Evolutionary conservation across 169 alveolate genomes (phyloP).

Genomic region (Miamiensis avidus): DNA sequence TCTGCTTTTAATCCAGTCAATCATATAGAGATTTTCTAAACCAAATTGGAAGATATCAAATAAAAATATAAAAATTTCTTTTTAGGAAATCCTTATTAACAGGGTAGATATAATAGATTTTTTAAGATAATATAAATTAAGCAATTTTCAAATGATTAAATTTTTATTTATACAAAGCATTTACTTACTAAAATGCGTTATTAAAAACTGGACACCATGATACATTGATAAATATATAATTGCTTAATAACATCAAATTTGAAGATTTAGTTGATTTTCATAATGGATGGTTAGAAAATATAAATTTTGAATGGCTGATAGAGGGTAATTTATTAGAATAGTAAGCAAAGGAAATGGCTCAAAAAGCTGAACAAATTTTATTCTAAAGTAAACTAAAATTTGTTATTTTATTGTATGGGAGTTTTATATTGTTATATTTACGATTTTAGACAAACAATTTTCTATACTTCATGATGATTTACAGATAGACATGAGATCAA

Average conservation of each 20-base stretch:
- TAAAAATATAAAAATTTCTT: slow-evolving; percentile 53
- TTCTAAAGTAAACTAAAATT: slow-evolving; percentile 1
- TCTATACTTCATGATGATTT: slow-evolving; percentile 13
- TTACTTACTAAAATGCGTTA: background rate
- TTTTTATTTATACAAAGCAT: no score
- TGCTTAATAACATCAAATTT: slow-evolving; percentile 36
- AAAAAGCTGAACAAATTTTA: slow-evolving; percentile 27
- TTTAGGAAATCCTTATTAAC: slow-evolving; percentile 32
- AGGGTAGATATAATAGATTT: no score
- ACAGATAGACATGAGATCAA: slow-evolving; percentile 18
- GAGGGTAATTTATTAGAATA: slow-evolving; percentile 64
- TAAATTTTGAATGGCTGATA: slow-evolving; percentile 60
- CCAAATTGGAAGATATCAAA: slow-evolving; percentile 31
- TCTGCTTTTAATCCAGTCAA: slow-evolving; percentile 29
- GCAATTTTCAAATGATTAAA: no score
- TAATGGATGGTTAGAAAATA: slow-evolving; percentile 35
- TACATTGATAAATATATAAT: slow-evolving; percentile 2
- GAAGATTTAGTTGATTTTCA: slow-evolving; percentile 50
- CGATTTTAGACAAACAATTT: background rate
- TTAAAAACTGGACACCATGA: slow-evolving; percentile 13
- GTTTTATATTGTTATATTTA: slow-evolving; percentile 5
- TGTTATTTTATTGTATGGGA: background rate
- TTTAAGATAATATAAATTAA: no score
- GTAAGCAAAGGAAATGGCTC: slow-evolving; percentile 37
- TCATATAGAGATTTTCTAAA: slow-evolving; percentile 34